Base-by-base conservation (phyloP, 192 early-diverging fungal genomes). In the Phycomyces nitens region DNA sequence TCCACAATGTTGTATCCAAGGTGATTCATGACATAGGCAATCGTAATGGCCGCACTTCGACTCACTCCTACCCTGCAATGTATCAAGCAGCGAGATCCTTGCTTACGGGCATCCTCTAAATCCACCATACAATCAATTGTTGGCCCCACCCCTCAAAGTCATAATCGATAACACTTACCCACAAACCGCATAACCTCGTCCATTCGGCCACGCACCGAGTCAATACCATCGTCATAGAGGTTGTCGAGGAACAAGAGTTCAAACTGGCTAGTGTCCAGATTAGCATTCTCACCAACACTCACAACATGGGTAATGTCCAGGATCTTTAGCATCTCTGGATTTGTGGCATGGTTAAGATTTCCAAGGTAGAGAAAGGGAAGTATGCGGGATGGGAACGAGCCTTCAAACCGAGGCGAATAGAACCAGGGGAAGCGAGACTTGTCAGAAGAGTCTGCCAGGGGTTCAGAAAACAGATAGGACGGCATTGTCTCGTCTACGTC, bases 41-140 rank as follows among this genome's bases (percentile, higher is more conserved):
- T 83, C 6, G 82, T 82, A 18, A 85, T 75, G 7, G 84, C 83
- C 0, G 84, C 84, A 47, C 79, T 81, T 50, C 84, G 56, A 24
- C 79, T 81, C 1, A 85, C 84, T 20, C 84, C 84, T 0, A 85
- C 84, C 16, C 84, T 78, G 59, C 84, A 85, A 50, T 85, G 84
- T 40, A 85, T 81, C 23, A 85, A 58, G 16, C 80, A 63, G 11
- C 66, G 54, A 11, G 72, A 54, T 22, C 72, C 71, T 21, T 60
- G n/a, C 39, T 23, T 51, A 18, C 78, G 69, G 21, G 84, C 84
- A 22, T 72, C 70, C 41, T 85, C 81, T 84, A 59, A 23, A 42
- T 8, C 24, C 21, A 53, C 22, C 3, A 47, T 44, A 56, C 7
- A 47, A n/a, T n/a, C n/a, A n/a, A n/a, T n/a, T n/a, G n/a, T n/a